These are phyloP conservation scores for Exophiala oligosperma DNA, from an alignment of 2,329 filamentous ascomycete genomes.

Conservation along the genomic window DNA sequence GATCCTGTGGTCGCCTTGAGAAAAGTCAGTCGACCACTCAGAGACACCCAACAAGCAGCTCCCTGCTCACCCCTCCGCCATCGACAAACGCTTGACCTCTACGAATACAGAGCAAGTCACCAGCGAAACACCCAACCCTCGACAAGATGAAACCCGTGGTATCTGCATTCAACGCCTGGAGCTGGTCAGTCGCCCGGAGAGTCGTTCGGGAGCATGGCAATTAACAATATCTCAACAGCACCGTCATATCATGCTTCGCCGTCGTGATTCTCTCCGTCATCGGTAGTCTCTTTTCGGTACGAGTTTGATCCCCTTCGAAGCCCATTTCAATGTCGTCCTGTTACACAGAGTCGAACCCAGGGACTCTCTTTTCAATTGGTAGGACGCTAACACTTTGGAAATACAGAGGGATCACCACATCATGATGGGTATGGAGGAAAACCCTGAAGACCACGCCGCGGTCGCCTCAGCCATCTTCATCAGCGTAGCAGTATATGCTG, in stretches of 20 bases:
- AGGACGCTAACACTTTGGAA: background rate
- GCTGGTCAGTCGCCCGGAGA: constrained; percentile 64
- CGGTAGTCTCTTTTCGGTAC: constrained; percentile 71
- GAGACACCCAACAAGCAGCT: background rate
- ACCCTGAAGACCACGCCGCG: constrained; percentile 61
- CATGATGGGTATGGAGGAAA: constrained; percentile 72
- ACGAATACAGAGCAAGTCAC: too few relatives aligned
- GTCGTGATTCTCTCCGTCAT: constrained; percentile 66
- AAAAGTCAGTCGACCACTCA: background rate
- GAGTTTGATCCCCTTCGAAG: constrained; percentile 30
- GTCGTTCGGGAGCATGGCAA: constrained; percentile 9
- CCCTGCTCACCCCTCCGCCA: background rate
- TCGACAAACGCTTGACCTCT: too few relatives aligned
- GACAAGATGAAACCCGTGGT: constrained; percentile 89
- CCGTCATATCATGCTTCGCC: constrained; percentile 64
- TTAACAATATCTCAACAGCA: constrained; percentile 53
- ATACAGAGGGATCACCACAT: constrained; percentile 69
- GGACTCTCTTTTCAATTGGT: background rate
- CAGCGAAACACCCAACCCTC: background rate
- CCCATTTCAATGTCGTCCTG: background rate
- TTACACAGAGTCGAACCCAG: background rate
- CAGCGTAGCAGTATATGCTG: constrained; percentile 83
- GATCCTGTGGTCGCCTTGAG: background rate
- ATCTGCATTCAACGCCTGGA: constrained; percentile 89
- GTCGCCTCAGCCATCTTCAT: constrained; percentile 85